A percentile compares a stretch with the other conserved stretches of the same genome.
Conservation (phyloP, 345 rosid genomes). For the Brassica cretica region DNA sequence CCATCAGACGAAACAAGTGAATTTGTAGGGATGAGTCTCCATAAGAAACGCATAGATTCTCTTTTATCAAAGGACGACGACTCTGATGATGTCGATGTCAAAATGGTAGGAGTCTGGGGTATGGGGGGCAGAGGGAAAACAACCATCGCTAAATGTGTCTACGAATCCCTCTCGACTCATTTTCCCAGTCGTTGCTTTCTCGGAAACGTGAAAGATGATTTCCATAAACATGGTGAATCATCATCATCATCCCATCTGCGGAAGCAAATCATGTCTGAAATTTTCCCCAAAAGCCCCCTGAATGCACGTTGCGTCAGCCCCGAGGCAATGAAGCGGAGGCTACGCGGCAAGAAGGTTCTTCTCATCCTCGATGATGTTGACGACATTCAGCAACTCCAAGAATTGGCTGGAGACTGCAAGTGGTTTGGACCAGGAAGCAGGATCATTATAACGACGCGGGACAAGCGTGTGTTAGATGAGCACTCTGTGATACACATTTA, state of each 20-base stretch:
- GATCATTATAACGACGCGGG: background rate
- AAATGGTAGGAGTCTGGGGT: conserved; percentile 36
- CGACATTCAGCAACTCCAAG: conserved; percentile 5
- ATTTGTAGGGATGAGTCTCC: conserved; percentile 27
- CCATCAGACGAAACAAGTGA: background rate
- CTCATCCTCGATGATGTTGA: conserved; percentile 35
- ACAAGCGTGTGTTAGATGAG: conserved; percentile 24
- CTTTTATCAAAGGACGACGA: background rate
- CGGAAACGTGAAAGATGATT: conserved; percentile 15
- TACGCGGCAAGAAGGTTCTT: conserved; percentile 30
- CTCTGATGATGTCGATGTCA: conserved; percentile 14
- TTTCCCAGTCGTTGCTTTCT: conserved; percentile 6
- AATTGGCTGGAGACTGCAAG: conserved; percentile 21
- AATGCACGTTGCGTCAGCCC: background rate
- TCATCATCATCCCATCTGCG: conserved; percentile 9
- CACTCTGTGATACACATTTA: conserved; percentile 7
- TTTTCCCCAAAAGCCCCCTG: conserved; percentile 4
- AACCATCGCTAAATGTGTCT: conserved; percentile 24
- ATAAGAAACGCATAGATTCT: conserved; percentile 3
- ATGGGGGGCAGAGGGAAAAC: conserved; percentile 39
- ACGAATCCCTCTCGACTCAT: background rate
- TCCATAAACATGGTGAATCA: background rate
- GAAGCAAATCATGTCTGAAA: conserved; percentile 3
- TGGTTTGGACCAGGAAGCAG: background rate
- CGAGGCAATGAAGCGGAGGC: conserved; percentile 3